A percentile compares a stretch with the other conserved stretches of the same genome.
These are phyloP conservation scores for Alternaria infectoria DNA, from an alignment of 2,329 filamentous ascomycete genomes.

Conservation along the genomic window DNA sequence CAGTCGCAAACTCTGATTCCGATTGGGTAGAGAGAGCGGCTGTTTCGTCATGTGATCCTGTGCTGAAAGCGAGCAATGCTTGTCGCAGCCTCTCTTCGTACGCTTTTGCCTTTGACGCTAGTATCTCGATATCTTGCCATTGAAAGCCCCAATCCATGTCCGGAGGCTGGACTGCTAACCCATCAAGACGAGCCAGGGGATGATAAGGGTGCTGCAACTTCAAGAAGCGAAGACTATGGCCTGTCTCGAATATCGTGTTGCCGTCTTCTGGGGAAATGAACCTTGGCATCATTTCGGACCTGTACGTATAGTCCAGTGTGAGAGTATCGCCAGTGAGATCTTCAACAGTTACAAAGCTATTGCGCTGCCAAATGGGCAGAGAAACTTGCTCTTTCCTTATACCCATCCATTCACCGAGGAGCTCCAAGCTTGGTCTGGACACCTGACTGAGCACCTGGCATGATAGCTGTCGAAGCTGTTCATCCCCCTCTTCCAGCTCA, in stretches of 20 bases:
- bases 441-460: slow-evolving; percentile 70
- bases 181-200: slow-evolving; percentile 64
- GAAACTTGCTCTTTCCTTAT: slow-evolving; percentile 54
- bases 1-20: background rate
- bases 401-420: slow-evolving; percentile 77
- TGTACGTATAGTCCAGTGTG: slow-evolving; percentile 65
- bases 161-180: slow-evolving; percentile 61
- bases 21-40: background rate
- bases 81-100: slow-evolving; percentile 56
- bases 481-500: slow-evolving; percentile 67
- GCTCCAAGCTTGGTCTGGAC: slow-evolving; percentile 69
- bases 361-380: slow-evolving; percentile 32
- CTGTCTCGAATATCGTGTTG: slow-evolving; percentile 72
- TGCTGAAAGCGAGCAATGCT: slow-evolving; percentile 37
- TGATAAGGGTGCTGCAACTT: slow-evolving; percentile 74
- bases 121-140: slow-evolving; percentile 70
- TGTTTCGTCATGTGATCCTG: background rate
- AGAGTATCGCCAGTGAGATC: slow-evolving; percentile 30
- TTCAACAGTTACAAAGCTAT: slow-evolving; percentile 39
- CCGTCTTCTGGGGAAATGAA: slow-evolving; percentile 76
- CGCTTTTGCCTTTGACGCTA: slow-evolving; percentile 65
- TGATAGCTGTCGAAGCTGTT: slow-evolving; percentile 67
- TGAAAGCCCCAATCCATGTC: slow-evolving; percentile 71
- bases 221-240: slow-evolving; percentile 76
- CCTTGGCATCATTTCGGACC: slow-evolving; percentile 69